Percentiles rank a stretch among this genome's conserved stretches.
Evolutionary conservation across 176 grass and related monocot species (phyloP).

Genomic region (Raddia guianensis): DNA sequence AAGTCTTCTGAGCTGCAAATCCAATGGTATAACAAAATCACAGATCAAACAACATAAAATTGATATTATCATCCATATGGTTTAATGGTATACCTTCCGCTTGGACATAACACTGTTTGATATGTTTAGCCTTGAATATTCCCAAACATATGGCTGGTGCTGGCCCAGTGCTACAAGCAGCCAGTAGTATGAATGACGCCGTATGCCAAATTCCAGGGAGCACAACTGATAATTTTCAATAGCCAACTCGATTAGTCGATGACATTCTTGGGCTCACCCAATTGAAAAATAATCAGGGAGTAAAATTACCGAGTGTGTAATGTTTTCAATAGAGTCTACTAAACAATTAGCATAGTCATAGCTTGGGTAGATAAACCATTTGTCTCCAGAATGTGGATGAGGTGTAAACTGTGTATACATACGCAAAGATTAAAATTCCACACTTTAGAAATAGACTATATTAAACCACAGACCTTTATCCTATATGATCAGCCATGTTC

Average conservation of each 20-base stretch:
- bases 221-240: slow-evolving; percentile 43
- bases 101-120: slow-evolving; percentile 98
- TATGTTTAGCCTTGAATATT: slow-evolving; percentile 93
- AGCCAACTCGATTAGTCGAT: slow-evolving; percentile 13
- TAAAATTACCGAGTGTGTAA: slow-evolving; percentile 88
- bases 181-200: slow-evolving; percentile 94
- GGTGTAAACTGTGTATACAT: slow-evolving; percentile 65
- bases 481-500: slow-evolving; percentile 96
- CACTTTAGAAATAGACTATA: slow-evolving; percentile 13
- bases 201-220: slow-evolving; percentile 89
- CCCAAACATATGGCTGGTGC: slow-evolving; percentile 96
- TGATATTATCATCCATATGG: neutral
- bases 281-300: slow-evolving; percentile 1
- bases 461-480: slow-evolving; percentile 72
- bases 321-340: slow-evolving; percentile 96
- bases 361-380: slow-evolving; percentile 98
- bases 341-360: slow-evolving; percentile 96
- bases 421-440: slow-evolving; percentile 13
- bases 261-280: slow-evolving; percentile 17
- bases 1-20: slow-evolving; percentile 69
- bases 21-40: slow-evolving; percentile 5
- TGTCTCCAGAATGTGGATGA: slow-evolving; percentile 94
- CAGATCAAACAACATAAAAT: slow-evolving; percentile 1
- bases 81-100: slow-evolving; percentile 63
- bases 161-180: slow-evolving; percentile 72